Base-by-base conservation (phyloP, 169 alveolate species). In the Plasmodium fragile region DNA sequence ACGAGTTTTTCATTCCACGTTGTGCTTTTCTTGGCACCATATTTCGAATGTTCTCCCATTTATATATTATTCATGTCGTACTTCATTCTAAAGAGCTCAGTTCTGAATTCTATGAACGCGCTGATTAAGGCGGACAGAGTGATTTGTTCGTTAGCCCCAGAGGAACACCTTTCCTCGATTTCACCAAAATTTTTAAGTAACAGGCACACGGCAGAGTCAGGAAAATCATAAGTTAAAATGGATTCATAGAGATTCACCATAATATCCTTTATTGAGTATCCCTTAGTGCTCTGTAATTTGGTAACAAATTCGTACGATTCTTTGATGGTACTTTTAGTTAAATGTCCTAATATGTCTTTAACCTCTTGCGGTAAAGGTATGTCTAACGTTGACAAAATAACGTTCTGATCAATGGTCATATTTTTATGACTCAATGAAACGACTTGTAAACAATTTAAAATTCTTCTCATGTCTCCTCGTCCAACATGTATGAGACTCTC, bases 401-500 rank as follows among this genome's bases (percentile, higher is more conserved):
- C 96, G 52, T 96, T 93, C 36, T 93, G 95, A 92, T 97, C 97
- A 45, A 97, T 95, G 13, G 77, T 52, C 72, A 94, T 65, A 92
- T 95, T 96, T 73, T 92, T 96, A 45, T 84, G 84, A 41, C 96
- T 91, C 98, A 97, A 96, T 65, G 97, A 95, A 49, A 96, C 96
- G 80, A 98, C 97, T 94, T 99, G 99, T 73, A 99, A 95, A 85
- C 99, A 97, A 96, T 99, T 99, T 80, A 99, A 96, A 32, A 98
- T 99, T 92, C 98, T 98, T 53, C 99, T 98, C 99, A 99, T 98
- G 96, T 99, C 99, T 30, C 99, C 99, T 83, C 97, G 98, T 75
- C 99, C 99, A 22, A 98, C 96, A 70, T 94, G 96, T n/a, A 98
- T 96, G 73, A 97, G 96, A 41, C 99, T 97, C 72, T 97, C 96